Conservation (phyloP, 495 filamentous ascomycete species). For the Podospora australis region DNA sequence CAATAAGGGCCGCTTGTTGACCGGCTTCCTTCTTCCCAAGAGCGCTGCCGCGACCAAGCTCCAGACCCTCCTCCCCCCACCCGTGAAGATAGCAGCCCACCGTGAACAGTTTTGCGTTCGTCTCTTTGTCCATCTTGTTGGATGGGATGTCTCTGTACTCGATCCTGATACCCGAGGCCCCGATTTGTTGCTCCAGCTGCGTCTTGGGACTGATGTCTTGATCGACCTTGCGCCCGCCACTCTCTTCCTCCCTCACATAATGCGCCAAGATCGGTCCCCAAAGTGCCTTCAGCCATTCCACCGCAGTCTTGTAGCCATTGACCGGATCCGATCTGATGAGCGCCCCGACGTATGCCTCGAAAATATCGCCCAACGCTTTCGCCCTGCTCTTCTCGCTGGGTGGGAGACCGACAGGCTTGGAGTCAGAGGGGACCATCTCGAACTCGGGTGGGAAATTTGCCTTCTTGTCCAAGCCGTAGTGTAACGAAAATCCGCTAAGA, state of each 20-base stretch:
- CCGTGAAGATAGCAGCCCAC: conserved; percentile 69
- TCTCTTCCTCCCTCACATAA: conserved; percentile 29
- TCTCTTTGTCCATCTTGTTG: conserved; percentile 49
- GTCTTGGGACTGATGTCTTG: conserved; percentile 37
- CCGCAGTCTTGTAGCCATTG: conserved; percentile 51
- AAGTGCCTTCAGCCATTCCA: conserved; percentile 61
- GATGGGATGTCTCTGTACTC: conserved; percentile 57
- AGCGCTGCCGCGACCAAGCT: conserved; percentile 62
- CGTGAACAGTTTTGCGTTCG: conserved; percentile 52
- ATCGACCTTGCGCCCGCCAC: conserved; percentile 15
- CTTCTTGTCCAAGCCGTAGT: conserved; percentile 61
- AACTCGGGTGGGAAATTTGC: conserved; percentile 48
- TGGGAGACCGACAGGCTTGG: conserved; percentile 25
- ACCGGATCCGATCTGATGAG: conserved; percentile 57
- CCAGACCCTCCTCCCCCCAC: conserved; percentile 59
- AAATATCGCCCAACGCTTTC: conserved; percentile 76
- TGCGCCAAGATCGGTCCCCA: conserved; percentile 50
- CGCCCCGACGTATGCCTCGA: conserved; percentile 83
- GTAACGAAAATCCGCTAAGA: conserved; percentile 54
- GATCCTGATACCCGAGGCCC: conserved; percentile 54
- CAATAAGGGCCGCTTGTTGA: conserved; percentile 59
- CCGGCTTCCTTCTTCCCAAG: conserved; percentile 69
- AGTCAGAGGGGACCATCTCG: conserved; percentile 23
- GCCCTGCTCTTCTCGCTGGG: conserved; percentile 44
- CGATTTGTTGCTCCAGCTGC: conserved; percentile 49